Percentiles rank a stretch among this genome's conserved stretches.
Evolutionary conservation across 2,329 filamentous ascomycete genomes (phyloP).

Genomic region (Fusarium napiforme): DNA sequence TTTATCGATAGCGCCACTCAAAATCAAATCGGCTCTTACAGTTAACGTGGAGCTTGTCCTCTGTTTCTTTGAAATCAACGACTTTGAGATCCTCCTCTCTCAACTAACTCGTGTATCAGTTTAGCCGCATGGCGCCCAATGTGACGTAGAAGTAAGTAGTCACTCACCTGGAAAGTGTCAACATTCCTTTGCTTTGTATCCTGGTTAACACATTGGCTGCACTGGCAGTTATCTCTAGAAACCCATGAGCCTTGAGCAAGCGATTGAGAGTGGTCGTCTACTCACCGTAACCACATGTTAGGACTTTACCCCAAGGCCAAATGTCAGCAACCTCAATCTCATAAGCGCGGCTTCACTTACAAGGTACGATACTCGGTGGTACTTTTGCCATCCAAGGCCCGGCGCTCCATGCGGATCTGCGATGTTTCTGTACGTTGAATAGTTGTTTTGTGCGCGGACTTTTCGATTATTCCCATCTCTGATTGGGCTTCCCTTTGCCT

Average conservation of each 20-base stretch:
- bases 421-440: slow-evolving; percentile 23
- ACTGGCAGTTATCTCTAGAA: slow-evolving; percentile 57
- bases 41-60: slow-evolving; percentile 48
- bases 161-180: slow-evolving; percentile 53
- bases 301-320: slow-evolving; percentile 32
- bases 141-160: neutral
- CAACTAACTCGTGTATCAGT: slow-evolving; percentile 45
- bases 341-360: slow-evolving; percentile 32
- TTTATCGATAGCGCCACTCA: neutral
- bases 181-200: slow-evolving; percentile 57
- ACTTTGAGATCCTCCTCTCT: slow-evolving; percentile 46
- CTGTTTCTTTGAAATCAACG: slow-evolving; percentile 41
- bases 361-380: slow-evolving; percentile 23
- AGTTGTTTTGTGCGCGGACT: neutral
- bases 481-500: neutral
- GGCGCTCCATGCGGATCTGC: slow-evolving; percentile 24
- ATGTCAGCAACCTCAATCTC: slow-evolving; percentile 16
- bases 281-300: slow-evolving; percentile 47
- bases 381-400: neutral
- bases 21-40: slow-evolving; percentile 43
- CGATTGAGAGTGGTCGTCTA: slow-evolving; percentile 7
- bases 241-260: slow-evolving; percentile 16
- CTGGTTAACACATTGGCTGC: slow-evolving; percentile 54
- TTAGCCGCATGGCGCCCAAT: neutral
- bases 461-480: neutral